Evolutionary conservation across 2,329 filamentous ascomycete species (phyloP).

Genomic region (Microcera coccophila): DNA sequence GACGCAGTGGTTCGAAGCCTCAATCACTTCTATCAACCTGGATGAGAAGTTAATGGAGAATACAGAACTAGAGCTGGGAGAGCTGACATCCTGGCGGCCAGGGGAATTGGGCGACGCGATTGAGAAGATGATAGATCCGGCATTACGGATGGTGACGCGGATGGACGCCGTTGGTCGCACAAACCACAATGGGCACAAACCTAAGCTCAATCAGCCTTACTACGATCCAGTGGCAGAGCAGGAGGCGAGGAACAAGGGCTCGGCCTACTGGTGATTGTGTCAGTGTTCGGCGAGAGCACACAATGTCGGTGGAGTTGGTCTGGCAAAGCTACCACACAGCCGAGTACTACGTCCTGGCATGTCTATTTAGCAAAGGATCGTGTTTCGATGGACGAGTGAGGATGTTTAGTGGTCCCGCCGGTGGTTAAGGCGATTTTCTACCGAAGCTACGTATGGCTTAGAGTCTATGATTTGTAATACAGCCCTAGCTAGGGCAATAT

Average conservation of each 20-base stretch:
- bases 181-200: constrained; percentile 24
- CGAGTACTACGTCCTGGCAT: neutral
- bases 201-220: constrained; percentile 3
- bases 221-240: neutral
- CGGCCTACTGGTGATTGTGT: constrained; percentile 19
- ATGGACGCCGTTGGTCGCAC: constrained; percentile 31
- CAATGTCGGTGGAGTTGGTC: too few relatives aligned
- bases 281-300: too few relatives aligned
- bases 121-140: constrained; percentile 26
- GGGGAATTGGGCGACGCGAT: constrained; percentile 23
- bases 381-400: neutral
- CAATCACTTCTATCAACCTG: constrained; percentile 21
- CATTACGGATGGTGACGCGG: constrained; percentile 27
- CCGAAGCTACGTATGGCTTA: too few relatives aligned
- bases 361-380: neutral
- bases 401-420: too few relatives aligned
- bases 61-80: constrained; percentile 22
- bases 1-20: constrained; percentile 29
- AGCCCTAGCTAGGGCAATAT: too few relatives aligned
- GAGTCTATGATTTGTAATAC: too few relatives aligned
- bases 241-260: neutral
- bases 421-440: too few relatives aligned
- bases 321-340: too few relatives aligned
- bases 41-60: constrained; percentile 25
- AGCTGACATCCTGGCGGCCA: constrained; percentile 23